These are phyloP conservation scores for Puccinia brachypodii DNA, from an alignment of 1,284 basidiomycete species.

Conservation along the genomic window DNA sequence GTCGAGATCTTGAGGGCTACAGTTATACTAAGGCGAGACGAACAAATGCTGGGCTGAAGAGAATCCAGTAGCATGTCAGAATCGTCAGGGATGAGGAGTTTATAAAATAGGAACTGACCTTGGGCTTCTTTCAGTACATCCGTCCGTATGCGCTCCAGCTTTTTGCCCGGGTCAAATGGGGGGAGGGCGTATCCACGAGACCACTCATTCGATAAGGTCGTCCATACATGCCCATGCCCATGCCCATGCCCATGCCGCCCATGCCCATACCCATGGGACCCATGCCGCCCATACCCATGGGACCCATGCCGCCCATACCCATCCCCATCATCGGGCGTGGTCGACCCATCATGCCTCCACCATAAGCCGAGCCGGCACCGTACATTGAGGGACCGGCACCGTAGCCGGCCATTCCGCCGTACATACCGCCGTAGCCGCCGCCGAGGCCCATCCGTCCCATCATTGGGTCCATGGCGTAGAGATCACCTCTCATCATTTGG, in stretches of 20 bases:
- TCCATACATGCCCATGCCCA: not conserved
- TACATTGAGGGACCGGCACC: constrained; percentile 15
- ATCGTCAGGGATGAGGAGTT: not conserved
- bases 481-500: constrained; percentile 29
- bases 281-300: not conserved
- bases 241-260: not conserved
- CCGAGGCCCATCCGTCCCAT: constrained; percentile 24
- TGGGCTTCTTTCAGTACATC: not conserved
- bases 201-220: constrained; percentile 34
- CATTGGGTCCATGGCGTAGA: constrained; percentile 26
- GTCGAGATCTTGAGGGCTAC: no score
- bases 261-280: constrained; percentile 1
- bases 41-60: not conserved
- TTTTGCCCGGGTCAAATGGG: constrained; percentile 31
- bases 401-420: constrained; percentile 22
- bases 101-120: not conserved
- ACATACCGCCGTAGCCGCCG: constrained; percentile 21
- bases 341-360: constrained; percentile 22
- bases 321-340: constrained; percentile 10
- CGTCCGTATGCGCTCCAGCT: constrained; percentile 42
- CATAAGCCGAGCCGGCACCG: constrained; percentile 17
- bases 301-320: not conserved
- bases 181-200: constrained; percentile 31
- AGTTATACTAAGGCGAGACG: not conserved
- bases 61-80: not conserved